Evolutionary conservation across 1,284 basidiomycete genomes (phyloP).

Genomic region (Puccinia coronata): DNA sequence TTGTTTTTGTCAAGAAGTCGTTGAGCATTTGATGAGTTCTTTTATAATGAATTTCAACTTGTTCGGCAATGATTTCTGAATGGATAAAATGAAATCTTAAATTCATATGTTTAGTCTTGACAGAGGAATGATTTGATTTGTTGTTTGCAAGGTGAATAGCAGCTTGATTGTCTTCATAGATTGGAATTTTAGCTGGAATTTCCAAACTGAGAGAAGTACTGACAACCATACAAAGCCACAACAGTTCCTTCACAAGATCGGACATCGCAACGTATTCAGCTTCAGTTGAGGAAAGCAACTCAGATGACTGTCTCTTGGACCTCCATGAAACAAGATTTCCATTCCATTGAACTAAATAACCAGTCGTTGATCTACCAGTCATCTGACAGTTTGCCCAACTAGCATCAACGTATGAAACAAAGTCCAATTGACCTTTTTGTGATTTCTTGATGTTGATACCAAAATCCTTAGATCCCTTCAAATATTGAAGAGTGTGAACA

Average conservation of each 20-base stretch:
- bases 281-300: conserved; percentile 59
- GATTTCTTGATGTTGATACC: too few species aligned
- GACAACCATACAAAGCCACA: conserved; percentile 59
- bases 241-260: conserved; percentile 60
- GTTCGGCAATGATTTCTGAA: too few species aligned
- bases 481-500: background rate
- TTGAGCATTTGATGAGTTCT: background rate
- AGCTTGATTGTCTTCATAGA: too few species aligned
- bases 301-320: conserved; percentile 59
- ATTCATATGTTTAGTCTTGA: conserved; percentile 58
- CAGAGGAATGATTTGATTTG: conserved; percentile 19
- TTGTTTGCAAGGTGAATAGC: too few species aligned
- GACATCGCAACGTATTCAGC: too few species aligned
- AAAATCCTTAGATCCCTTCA: too few species aligned
- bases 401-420: too few species aligned
- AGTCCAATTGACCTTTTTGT: background rate
- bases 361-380: conserved; percentile 59
- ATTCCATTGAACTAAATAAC: conserved; percentile 59
- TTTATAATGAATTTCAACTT: background rate
- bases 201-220: conserved; percentile 55
- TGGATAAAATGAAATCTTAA: conserved; percentile 55
- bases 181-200: too few species aligned
- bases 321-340: conserved; percentile 60
- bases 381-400: conserved; percentile 59
- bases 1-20: background rate